These are phyloP conservation scores for Diaporthe nobilis DNA, from an alignment of 2,329 filamentous ascomycete species.

Conservation along the genomic window DNA sequence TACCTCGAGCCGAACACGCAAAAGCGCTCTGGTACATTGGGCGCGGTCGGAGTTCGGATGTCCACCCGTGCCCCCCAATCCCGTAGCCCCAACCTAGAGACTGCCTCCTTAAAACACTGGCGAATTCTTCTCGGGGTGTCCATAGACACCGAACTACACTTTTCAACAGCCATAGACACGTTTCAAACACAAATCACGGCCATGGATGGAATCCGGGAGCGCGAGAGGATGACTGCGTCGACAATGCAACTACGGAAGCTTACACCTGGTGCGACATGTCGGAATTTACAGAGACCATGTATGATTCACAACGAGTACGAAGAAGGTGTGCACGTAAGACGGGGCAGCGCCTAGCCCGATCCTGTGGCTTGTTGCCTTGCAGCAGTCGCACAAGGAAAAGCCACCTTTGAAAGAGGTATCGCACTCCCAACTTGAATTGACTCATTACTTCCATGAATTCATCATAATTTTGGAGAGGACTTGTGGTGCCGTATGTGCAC, in stretches of 20 bases:
- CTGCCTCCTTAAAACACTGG: constrained; percentile 25
- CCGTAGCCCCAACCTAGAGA: not conserved
- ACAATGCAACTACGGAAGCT: not conserved
- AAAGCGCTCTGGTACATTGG: no score
- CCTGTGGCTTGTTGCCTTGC: not conserved
- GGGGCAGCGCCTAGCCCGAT: not conserved
- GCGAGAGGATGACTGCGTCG: not conserved
- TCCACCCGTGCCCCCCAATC: not conserved
- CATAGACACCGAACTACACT: not conserved
- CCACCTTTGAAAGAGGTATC: not conserved
- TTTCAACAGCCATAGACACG: not conserved
- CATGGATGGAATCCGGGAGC: not conserved
- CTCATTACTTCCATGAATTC: not conserved
- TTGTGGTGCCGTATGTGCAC: not conserved
- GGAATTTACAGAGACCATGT: not conserved
- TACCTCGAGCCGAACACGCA: not conserved
- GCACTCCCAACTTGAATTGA: not conserved
- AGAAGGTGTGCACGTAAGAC: not conserved
- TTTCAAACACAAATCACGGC: not conserved
- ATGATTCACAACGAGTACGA: not conserved
- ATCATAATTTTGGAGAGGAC: not conserved
- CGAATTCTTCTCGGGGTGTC: constrained; percentile 8
- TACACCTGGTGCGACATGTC: not conserved
- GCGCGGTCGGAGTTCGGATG: constrained; percentile 4
- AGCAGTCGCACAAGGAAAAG: not conserved